Evolutionary conservation across 176 grass and related monocot genomes (phyloP), one percentile per base, ranked within the genome.

Genomic region (Eremochloa ophiuroides): DNA sequence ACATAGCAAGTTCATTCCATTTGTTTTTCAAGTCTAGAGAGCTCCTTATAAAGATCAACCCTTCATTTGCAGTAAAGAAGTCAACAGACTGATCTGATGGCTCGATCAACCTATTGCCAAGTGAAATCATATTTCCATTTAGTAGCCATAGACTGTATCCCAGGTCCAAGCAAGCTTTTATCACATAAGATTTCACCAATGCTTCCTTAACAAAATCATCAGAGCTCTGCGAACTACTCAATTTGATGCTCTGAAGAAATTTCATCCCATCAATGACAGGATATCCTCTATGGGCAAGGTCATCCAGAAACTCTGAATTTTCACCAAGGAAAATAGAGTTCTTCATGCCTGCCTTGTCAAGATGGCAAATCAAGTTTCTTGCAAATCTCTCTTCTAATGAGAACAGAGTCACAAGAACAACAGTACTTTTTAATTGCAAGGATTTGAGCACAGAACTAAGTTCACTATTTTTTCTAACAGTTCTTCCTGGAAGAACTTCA

Each of bases 351-450:
- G 66, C 69, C 79, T 91, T 98, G 69, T 88, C 88, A 17, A 98
- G 87, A 89, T 95, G 86, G 76, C 96, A 98, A 79, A 98, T 88
- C 50, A 98, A 82, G 71, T 98, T 98, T 86, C 96, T 91, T 80
- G 76, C 75, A 65, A 86, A 43, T 48, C 29, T 83, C 62, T 89
- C 39, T 75, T 82, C 73, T 37, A 88, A 39, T 39, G 75, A 77
- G 72, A 88, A 91, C 80, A 99, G 88, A 41, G 85, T 95, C 82
- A 99, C 66, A 8, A 99, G 79, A 28, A 93, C 60, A 65, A 91
- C 60, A 83, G 62, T 88, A 76, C 86, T 78, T 74, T 84, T 69
- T 68, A 85, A 61, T 86, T 90, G 78, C n/a, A 88, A 33, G 14
- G 85, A 89, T 62, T 88, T 79, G 31, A 99, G 74, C 51, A 89